Evolutionary conservation across 306 rosid genomes (phyloP).

Genomic region (Quercus variabilis): DNA sequence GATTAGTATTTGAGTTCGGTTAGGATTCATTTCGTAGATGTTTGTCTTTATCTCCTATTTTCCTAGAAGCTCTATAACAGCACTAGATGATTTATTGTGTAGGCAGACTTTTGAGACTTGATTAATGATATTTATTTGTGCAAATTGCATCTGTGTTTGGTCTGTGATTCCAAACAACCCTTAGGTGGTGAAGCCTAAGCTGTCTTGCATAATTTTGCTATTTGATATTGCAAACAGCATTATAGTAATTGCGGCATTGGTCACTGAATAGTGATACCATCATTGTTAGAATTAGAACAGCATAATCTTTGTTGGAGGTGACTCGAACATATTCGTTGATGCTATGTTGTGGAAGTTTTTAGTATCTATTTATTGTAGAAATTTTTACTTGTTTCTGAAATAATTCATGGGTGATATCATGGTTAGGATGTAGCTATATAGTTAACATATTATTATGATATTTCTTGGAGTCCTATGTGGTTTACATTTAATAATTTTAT

Average conservation of each 20-base stretch:
- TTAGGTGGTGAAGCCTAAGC: too few species aligned
- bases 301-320: not conserved
- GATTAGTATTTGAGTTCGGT: too few species aligned
- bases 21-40: too few species aligned
- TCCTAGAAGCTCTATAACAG: too few species aligned
- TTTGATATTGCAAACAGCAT: not conserved
- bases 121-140: too few species aligned
- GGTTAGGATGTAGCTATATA: not conserved
- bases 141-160: too few species aligned
- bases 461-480: conserved; percentile 14
- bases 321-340: not conserved
- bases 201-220: not conserved
- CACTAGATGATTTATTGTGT: too few species aligned
- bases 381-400: not conserved
- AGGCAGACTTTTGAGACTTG: too few species aligned
- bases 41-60: too few species aligned
- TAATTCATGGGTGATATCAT: not conserved
- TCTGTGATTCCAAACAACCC: too few species aligned
- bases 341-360: not conserved
- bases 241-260: not conserved
- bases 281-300: not conserved
- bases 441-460: conserved; percentile 7
- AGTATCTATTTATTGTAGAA: not conserved
- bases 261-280: not conserved
- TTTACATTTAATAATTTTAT: conserved; percentile 2